Evolutionary conservation across 2,329 filamentous ascomycete species (phyloP), one percentile per base, ranked within the genome.

Genomic region (Juglanconis juglandina): DNA sequence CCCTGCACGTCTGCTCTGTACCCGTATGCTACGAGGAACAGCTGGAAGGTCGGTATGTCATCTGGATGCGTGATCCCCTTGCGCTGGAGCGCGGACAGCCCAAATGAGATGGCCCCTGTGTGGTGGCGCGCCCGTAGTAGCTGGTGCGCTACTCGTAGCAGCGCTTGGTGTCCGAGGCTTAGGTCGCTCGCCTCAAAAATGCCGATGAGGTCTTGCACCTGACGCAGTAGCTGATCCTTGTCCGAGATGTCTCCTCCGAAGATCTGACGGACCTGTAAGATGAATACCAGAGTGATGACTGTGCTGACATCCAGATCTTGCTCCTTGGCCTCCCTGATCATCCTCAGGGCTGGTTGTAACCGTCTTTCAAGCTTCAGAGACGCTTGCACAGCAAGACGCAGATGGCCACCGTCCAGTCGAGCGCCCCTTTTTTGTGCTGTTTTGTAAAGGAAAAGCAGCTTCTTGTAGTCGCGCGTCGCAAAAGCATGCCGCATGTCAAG

Each of bases 321-420:
- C 1, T 63, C 55, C 41, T 77, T 71, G 0, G 79, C 77, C 35
- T 68, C 66, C 5, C 67, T 66, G 5, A 85, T 72, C 14, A 84
- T 68, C 0, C 64, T 65, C 17, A 74, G 68, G 1, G 81, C 79
- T 24, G 66, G 51, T 51, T 66, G 60, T 52, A 73, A 60, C 48
- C 69, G 65, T 3, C 67, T 59, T 3, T 67, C 68, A 14, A 67
- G 50, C 14, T 68, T 69, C 54, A 83, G 66, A 13, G 75, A 71
- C 2, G 80, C 79, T 9, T 75, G 65, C 8, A 84, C 76, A 8
- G 78, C 80, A 5, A 83, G 70, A n/a, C 77, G 75, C 13, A 84
- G 71, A 56, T 77, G 80, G 32, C 75, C 72, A 3, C 67, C 66
- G 34, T 74, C 77, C 61, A 72, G 72, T 1, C 70, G 68, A 65